Base-by-base conservation (phyloP, 208 protist genomes). In the Phytomonas francai region DNA sequence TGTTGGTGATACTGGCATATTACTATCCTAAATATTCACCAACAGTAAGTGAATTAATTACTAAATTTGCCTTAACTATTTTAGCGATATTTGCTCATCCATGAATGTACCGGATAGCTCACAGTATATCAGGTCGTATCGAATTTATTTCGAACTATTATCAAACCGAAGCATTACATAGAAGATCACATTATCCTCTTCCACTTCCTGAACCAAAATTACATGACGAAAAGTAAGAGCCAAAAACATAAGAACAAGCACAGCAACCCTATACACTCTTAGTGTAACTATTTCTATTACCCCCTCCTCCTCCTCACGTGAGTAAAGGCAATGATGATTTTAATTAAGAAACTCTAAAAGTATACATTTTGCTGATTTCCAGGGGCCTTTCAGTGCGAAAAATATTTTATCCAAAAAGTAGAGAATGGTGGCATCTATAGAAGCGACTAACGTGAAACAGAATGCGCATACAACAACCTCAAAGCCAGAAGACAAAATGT, bases 401-500 rank as follows among this genome's bases (percentile, higher is more conserved):
- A 85, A 84, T 42, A 65, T 74, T 33, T 67, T 59, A 3, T 77
- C 81, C 42, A 89, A 73, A 36, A 81, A 29, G 56, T 79, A 77
- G 29, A 73, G 69, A 39, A 83, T 45, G 42, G 76, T 82, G 54
- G 83, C 76, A 57, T 71, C 34, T 49, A 58, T 45, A 39, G 73
- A 74, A 42, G 78, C 82, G 16, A 79, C 39, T 19, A 58, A 49
- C 77, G 88, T 89, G 33, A 81, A 7, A 54, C 75, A 78, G 63
- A 88, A 79, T 29, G 78, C 65, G 32, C 77, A 63, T 42, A 78
- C 80, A 49, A 68, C 71, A 5, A 90, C 69, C 8, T 68, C 84
- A 72, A 89, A 93, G 30, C 87, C 87, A 31, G 75, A 73, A 28
- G 78, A 68, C 14, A 90, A 67, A 27, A 88, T 71, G 78, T 78